A percentile compares a stretch with the other conserved stretches of the same genome.
These are phyloP conservation scores for Mentha longifolia DNA, from an alignment of 257 asterid species.

Conservation along the genomic window DNA sequence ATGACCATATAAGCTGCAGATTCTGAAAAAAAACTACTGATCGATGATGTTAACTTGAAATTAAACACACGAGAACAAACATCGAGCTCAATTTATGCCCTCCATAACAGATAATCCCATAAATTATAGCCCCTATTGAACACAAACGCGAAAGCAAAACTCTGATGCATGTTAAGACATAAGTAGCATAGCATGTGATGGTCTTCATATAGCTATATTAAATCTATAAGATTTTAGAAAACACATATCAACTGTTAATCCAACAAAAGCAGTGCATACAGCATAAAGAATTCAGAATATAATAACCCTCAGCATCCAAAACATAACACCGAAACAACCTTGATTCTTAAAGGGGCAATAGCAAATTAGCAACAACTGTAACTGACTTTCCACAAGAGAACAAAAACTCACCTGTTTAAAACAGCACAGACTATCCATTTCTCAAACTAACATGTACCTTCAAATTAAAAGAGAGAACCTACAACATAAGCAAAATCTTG, in stretches of 20 bases:
- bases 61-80: background rate
- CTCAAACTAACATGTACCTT: slow-evolving; percentile 61
- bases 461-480: slow-evolving; percentile 28
- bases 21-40: background rate
- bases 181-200: background rate
- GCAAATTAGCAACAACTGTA: background rate
- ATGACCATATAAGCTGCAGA: background rate
- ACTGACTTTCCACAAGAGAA: background rate
- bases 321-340: slow-evolving; percentile 14
- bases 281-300: background rate
- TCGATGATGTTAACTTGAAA: background rate
- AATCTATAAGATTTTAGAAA: slow-evolving; percentile 6
- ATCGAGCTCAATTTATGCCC: slow-evolving; percentile 10
- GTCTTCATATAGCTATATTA: slow-evolving; percentile 14
- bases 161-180: background rate
- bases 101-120: background rate
- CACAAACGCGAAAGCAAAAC: slow-evolving; percentile 15
- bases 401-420: slow-evolving; percentile 52
- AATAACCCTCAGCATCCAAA: background rate
- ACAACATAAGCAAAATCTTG: slow-evolving; percentile 35
- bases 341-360: slow-evolving; percentile 21
- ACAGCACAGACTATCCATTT: slow-evolving; percentile 80
- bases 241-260: slow-evolving; percentile 9
- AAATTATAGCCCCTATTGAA: background rate
- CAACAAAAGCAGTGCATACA: slow-evolving; percentile 9